Conservation (phyloP, 768 basidiomycete species). For the Russula olivacea region DNA sequence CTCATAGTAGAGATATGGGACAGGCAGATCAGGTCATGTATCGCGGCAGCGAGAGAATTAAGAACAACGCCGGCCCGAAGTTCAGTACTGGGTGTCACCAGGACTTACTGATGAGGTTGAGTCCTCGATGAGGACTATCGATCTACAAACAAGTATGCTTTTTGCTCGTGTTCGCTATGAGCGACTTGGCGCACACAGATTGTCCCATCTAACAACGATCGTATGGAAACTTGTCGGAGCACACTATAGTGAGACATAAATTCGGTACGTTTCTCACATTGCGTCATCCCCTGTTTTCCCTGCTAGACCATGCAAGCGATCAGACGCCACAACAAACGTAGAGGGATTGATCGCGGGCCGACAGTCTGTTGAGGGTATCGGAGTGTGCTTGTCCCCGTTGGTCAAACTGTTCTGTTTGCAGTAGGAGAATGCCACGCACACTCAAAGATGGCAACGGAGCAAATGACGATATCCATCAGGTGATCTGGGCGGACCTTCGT, state of each 20-base stretch:
- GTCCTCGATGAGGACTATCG: background rate
- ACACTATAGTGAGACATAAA: background rate
- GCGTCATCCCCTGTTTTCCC: background rate
- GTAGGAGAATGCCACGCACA: background rate
- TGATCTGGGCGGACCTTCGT: slow-evolving; percentile 5
- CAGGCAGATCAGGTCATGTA: background rate
- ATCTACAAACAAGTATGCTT: background rate
- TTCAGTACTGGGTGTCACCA: no score
- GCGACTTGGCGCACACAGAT: background rate
- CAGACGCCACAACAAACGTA: slow-evolving; percentile 7
- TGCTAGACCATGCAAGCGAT: background rate
- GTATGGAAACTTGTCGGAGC: background rate
- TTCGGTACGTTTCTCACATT: background rate
- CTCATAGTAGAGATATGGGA: background rate
- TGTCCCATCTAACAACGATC: background rate
- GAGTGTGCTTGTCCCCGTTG: background rate
- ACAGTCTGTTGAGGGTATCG: background rate
- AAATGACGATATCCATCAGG: slow-evolving; percentile 9
- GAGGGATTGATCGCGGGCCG: background rate
- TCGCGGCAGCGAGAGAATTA: background rate
- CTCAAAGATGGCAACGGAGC: background rate
- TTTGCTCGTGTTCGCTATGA: background rate
- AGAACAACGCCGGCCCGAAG: background rate
- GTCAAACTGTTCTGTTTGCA: background rate
- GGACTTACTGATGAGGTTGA: no score